Evolutionary conservation across 2,329 filamentous ascomycete genomes (phyloP).

Genomic region (Calonectria multiphialidica): DNA sequence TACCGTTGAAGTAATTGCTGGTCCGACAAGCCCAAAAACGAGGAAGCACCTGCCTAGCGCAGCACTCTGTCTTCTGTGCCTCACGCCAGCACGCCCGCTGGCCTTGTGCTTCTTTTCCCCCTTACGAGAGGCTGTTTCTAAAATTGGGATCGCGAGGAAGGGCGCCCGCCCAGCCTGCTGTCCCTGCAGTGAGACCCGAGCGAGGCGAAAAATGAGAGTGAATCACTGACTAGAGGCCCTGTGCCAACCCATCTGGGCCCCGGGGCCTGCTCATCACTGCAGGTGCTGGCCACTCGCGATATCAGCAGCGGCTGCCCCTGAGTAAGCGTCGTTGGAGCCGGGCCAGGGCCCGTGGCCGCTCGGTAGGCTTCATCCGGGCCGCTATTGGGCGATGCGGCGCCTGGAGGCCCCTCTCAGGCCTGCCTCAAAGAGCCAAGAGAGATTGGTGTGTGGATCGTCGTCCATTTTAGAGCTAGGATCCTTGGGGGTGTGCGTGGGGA

Average conservation of each 20-base stretch:
- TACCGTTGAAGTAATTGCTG: conserved; percentile 3
- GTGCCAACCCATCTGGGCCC: conserved; percentile 2
- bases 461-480: conserved; percentile 8
- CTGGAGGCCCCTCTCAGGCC: conserved; percentile 4
- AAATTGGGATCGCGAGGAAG: background rate
- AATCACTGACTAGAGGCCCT: background rate
- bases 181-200: background rate
- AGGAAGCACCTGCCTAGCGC: background rate
- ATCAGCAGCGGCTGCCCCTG: conserved; percentile 14
- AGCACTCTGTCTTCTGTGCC: conserved; percentile 1
- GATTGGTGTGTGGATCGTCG: conserved; percentile 24
- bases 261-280: background rate
- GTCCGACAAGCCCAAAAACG: background rate
- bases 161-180: background rate
- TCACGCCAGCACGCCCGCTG: background rate
- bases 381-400: conserved; percentile 21
- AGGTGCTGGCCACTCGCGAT: conserved; percentile 11
- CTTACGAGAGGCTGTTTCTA: background rate
- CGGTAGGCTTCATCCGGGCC: conserved; percentile 12
- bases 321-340: conserved; percentile 17
- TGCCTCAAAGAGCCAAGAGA: conserved; percentile 20
- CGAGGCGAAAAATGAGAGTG: background rate
- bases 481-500: conserved; percentile 11
- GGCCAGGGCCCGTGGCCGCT: background rate
- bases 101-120: background rate